Base-by-base conservation (phyloP, 345 rosid species). In the Rhodamnia argentea region DNA sequence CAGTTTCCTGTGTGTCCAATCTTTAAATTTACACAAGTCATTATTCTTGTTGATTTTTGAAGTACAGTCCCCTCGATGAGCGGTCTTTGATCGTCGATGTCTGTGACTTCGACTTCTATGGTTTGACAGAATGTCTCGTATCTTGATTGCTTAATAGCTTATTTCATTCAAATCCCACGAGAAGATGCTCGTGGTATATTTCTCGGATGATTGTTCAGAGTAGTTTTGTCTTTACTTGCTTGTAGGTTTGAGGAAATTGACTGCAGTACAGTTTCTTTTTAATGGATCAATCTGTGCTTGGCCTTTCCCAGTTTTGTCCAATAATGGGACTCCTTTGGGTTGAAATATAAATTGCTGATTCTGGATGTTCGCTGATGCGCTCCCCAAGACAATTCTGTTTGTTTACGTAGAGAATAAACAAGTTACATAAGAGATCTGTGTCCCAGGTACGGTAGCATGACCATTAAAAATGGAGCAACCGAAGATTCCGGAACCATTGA, bases 401-500 rank as follows among this genome's bases (percentile, higher is more conserved):
- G 10, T 62, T 29, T 60, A 62, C 3, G 9, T 32, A 32, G 22
- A 29, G 23, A 16, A 16, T 64, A 32, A 10, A 64, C 6, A 32
- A 64, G 78, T 32, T 16, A 6, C 56, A 37, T 83, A 26, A 12
- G 55, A 84, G 37, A 50, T 59, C 26, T 47, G 74, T 52, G 78
- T 84, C 55, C 8, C 32, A 8, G 4, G 42, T 26, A 42, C 16
- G 37, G 29, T 29, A 60, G 15, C 58, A 93, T 92, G 94, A 89
- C 86, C 47, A 83, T 42, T 9, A 91, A 89, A 85, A 86, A 47
- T 51, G 88, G 86, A 84, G 20, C 82, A 42, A 84, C 85, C 22
- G 90, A 87, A 57, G 86, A 56, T 54, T 52, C 82, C 42, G 86
- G 51, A 52, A 82, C 85, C 44, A 83, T 86, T 6, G 92, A 90